phyloP scores from a whole-genome alignment of 805 yeast species.

The Cyberlindnera maritima region DNA sequence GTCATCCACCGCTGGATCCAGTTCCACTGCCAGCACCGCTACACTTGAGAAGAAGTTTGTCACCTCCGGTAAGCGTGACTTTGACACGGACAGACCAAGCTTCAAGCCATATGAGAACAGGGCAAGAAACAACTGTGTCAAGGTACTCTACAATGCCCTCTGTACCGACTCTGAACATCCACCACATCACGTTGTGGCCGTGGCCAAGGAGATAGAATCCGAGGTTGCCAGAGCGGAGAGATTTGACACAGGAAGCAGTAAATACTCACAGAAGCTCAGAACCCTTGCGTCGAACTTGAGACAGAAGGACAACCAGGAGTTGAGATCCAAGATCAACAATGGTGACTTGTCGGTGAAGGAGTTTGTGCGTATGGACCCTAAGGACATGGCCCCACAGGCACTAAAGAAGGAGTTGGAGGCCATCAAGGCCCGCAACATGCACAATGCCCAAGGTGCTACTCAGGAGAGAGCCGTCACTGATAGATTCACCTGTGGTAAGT shows the following conservation, averaged over 20 bases:
- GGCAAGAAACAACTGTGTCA: slow-evolving; percentile 80
- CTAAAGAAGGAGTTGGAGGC: slow-evolving; percentile 82
- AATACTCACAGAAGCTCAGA: slow-evolving; percentile 80
- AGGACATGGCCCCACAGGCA: slow-evolving; percentile 92
- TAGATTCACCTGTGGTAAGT: slow-evolving; percentile 94
- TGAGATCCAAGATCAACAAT: slow-evolving; percentile 63
- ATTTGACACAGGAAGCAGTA: slow-evolving; percentile 41
- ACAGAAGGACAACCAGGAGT: slow-evolving; percentile 84
- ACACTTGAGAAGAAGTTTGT: slow-evolving; percentile 37
- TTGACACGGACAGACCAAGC: slow-evolving; percentile 76
- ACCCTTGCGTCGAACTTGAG: slow-evolving; percentile 84
- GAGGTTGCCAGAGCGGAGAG: slow-evolving; percentile 65
- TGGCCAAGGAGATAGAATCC: slow-evolving; percentile 70
- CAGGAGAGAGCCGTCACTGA: slow-evolving; percentile 95
- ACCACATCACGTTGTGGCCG: slow-evolving; percentile 55
- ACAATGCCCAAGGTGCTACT: slow-evolving; percentile 96
- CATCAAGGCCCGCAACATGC: slow-evolving; percentile 82
- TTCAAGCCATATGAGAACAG: slow-evolving; percentile 67
- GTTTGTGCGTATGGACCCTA: slow-evolving; percentile 81
- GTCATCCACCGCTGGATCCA: not conserved
- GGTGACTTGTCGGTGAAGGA: slow-evolving; percentile 66
- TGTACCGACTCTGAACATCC: slow-evolving; percentile 73
- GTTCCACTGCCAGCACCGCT: not conserved
- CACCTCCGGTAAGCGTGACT: slow-evolving; percentile 63
- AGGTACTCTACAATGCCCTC: slow-evolving; percentile 83